Evolutionary conservation across 2,329 filamentous ascomycete genomes (phyloP), one percentile per base, ranked within the genome.

Genomic region (Podosphaera xanthii): DNA sequence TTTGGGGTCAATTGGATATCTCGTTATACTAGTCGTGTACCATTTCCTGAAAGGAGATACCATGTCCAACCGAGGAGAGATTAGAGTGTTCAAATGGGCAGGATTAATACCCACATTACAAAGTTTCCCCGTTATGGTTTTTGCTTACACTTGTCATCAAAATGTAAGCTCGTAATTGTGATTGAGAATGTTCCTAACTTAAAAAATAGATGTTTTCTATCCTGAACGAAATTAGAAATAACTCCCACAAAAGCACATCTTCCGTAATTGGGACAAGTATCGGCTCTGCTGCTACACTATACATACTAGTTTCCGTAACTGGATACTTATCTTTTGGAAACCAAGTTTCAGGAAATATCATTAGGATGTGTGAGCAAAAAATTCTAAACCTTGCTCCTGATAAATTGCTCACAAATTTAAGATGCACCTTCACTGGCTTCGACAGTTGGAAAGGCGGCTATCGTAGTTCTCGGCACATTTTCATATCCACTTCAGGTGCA

Each of bases 141-240:
- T 98, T 75, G 92, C 91, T n/a, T 98, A 97, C 70, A 98, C 92
- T 0, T 98, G 92, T 70, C 92, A 98, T 71, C 92, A 98, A 68
- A 98, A 98, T 70, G 87, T 92, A 73, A 64, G 80, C 68, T 36
- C 53, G n/a, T 14, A 12, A 4, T 3, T 30, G 1, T 4, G 8
- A 12, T 14, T 8, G 33, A 59, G 9, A 2, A 10, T 36, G 14
- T 54, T 40, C 59, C 71, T 73, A 61, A 72, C 64, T 59, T 50
- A 35, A 34, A 31, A 7, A 12, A 0, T 65, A 92, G 87, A 98
- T 98, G 92, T 98, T 98, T 70, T 95, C 91, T 9, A 94, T 98
- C 64, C 74, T 98, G 52, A 98, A 98, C 67, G 92, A 98, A 72
- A 88, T 98, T 64, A 78, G 81, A 60, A 83, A 95, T 69, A 88